Base-by-base conservation (phyloP, 306 rosid species). In the barrel medic (Medicago truncatula) region DNA sequence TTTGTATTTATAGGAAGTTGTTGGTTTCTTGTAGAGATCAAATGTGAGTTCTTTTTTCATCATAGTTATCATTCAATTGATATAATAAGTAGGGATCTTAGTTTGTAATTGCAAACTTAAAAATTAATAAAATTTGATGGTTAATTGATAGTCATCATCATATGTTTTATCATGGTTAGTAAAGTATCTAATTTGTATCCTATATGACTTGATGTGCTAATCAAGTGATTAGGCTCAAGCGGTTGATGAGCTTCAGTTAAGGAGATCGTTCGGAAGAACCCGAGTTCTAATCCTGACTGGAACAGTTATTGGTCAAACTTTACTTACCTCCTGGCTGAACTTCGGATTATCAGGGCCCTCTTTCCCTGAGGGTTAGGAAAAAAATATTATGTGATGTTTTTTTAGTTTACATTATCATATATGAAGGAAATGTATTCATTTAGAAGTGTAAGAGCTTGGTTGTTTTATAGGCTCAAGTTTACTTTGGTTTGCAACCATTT, bases 11-110 rank as follows among this genome's bases (percentile, higher is more conserved):
- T 89, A 81, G 93, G 84, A 92, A 87, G 80, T 84, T 92, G 81
- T 76, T 92, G 86, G 63, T 88, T 69, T 84, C 90, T 49, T 92
- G 96, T 82, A 88, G 74, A 80, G 93, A 92, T n/a, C 93, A 92
- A 76, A 92, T 92, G 97, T 92, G 83, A 92, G 96, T 83, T 75
- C 18, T 59, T 70, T 78, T 64, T 61, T 78, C 64, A 16, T 71
- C 11, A 17, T 70, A 28, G 5, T 50, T 16, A 18, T 13, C 67
- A 43, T 47, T 16, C 52, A 46, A 20, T 60, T 50, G 16, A 31
- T 67, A 67, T 38, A n/a, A 13, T 21, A 47, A 40, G 13, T 47
- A 64, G 36, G 63, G 13, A 20, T 46, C 31, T 5, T 28, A 75
- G 60, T 59, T 70, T 56, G 56, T 80, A 44, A 4, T 60, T 44